Evolutionary conservation across 1,139 yeast genomes (phyloP).

Genomic region (Pichia sp.): DNA sequence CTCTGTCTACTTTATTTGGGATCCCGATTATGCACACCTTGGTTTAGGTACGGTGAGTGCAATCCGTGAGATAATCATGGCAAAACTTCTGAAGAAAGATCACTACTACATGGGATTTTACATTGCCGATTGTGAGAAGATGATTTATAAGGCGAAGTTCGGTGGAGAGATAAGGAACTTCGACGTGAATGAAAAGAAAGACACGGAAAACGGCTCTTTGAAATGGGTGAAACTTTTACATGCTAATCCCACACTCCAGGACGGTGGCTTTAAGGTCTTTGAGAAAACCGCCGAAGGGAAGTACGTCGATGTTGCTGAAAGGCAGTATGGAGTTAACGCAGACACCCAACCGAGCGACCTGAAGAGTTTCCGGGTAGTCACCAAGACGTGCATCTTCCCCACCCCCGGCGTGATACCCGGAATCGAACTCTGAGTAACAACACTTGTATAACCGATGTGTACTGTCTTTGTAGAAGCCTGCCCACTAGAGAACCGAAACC

Average conservation of each 20-base stretch:
- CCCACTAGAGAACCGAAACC: too few species aligned
- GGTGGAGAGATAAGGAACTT: slow-evolving; percentile 71
- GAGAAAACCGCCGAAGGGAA: slow-evolving; percentile 29
- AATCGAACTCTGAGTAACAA: neutral
- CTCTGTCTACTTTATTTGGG: slow-evolving; percentile 87
- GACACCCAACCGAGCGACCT: neutral
- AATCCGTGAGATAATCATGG: slow-evolving; percentile 62
- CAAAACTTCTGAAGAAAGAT: slow-evolving; percentile 36
- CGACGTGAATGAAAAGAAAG: neutral
- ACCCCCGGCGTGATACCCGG: slow-evolving; percentile 8
- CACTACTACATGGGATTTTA: slow-evolving; percentile 62
- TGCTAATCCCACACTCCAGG: slow-evolving; percentile 34
- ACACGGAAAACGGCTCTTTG: neutral
- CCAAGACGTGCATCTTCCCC: slow-evolving; percentile 7
- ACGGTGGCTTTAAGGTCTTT: slow-evolving; percentile 45
- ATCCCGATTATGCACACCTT: slow-evolving; percentile 69
- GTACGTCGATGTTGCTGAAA: slow-evolving; percentile 24
- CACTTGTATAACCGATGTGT: too few species aligned
- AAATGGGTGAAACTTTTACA: slow-evolving; percentile 36
- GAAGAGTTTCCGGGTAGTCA: slow-evolving; percentile 4
- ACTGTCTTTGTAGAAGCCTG: too few species aligned
- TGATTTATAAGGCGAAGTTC: slow-evolving; percentile 78
- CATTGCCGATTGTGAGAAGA: slow-evolving; percentile 75
- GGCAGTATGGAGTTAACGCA: slow-evolving; percentile 22
- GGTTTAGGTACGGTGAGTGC: slow-evolving; percentile 82